A percentile compares a stretch with the other conserved stretches of the same genome.
These are phyloP conservation scores for Apostasia ramifera DNA, from an alignment of 106 monocot species.

Conservation along the genomic window DNA sequence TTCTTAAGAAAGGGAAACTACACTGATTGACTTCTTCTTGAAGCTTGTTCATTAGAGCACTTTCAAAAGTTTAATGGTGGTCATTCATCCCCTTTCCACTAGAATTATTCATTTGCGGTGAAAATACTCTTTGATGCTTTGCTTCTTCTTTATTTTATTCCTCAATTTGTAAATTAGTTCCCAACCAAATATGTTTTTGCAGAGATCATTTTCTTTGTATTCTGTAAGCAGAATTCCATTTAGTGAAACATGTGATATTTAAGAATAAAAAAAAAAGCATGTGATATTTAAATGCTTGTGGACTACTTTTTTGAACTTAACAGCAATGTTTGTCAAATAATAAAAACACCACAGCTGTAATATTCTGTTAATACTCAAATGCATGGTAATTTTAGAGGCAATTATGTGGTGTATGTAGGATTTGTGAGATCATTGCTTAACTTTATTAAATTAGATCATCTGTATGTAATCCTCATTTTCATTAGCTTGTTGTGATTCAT, in stretches of 20 bases:
- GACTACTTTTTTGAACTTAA: too few species aligned
- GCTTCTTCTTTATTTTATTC: background rate
- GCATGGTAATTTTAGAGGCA: too few species aligned
- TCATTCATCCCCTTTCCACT: conserved; percentile 1
- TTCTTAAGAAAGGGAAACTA: background rate
- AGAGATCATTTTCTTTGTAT: background rate
- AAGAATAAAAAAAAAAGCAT: too few species aligned
- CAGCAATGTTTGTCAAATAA: too few species aligned
- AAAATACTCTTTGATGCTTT: background rate
- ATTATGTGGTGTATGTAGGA: too few species aligned
- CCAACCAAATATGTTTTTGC: background rate
- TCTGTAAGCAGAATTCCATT: background rate
- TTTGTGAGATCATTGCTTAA: too few species aligned
- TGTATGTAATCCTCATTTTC: too few species aligned
- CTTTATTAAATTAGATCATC: too few species aligned
- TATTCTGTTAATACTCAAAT: too few species aligned
- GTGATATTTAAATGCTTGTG: background rate
- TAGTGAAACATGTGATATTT: background rate
- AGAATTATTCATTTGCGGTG: background rate
- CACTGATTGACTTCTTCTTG: background rate
- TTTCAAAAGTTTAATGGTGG: background rate
- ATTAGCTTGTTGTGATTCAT: too few species aligned
- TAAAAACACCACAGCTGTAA: too few species aligned
- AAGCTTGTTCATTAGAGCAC: background rate
- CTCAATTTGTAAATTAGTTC: background rate